Evolutionary conservation across 352 stramenopile genomes (phyloP).

Genomic region (Phytophthora pini): DNA sequence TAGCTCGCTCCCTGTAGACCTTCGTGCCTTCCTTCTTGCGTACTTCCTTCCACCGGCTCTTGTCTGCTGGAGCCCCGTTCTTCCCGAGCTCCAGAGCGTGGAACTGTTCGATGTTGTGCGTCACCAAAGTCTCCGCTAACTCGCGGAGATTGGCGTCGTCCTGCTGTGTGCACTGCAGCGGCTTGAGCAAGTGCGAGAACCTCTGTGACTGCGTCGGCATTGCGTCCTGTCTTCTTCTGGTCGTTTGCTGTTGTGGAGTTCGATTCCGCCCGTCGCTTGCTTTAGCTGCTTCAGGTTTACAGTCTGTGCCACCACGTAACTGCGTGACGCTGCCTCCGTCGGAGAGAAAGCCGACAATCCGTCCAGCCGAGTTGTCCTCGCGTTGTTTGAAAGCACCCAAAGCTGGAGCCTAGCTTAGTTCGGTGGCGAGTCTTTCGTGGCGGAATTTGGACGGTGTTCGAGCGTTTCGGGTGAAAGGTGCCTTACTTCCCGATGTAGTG

Average conservation of each 20-base stretch:
- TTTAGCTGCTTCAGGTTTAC: slow-evolving; percentile 9
- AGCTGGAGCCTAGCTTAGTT: not conserved
- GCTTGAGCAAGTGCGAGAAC: slow-evolving; percentile 24
- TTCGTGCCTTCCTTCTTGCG: slow-evolving; percentile 29
- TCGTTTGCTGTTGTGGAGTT: slow-evolving; percentile 12
- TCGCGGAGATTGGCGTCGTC: slow-evolving; percentile 17
- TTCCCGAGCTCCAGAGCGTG: slow-evolving; percentile 20
- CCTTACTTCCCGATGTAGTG: not conserved
- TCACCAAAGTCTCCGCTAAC: slow-evolving; percentile 42
- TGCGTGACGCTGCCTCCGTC: not conserved
- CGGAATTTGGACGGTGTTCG: not conserved
- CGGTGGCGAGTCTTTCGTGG: not conserved
- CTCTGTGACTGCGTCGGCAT: slow-evolving; percentile 7
- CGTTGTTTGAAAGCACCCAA: slow-evolving; percentile 5
- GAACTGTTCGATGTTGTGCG: slow-evolving; percentile 32
- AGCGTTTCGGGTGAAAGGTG: slow-evolving; percentile 1
- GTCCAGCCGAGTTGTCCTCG: slow-evolving; percentile 23
- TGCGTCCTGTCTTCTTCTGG: slow-evolving; percentile 1
- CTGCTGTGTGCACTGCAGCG: slow-evolving; percentile 20
- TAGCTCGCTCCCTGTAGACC: slow-evolving; percentile 29
- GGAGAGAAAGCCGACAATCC: slow-evolving; percentile 16
- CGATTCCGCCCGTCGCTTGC: not conserved
- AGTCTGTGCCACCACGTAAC: not conserved
- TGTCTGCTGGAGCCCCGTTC: slow-evolving; percentile 17
- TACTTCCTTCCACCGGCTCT: slow-evolving; percentile 23